Evolutionary conservation across 768 basidiomycete species (phyloP), one percentile per base, ranked within the genome.

Genomic region (Clathrus columnatus): DNA sequence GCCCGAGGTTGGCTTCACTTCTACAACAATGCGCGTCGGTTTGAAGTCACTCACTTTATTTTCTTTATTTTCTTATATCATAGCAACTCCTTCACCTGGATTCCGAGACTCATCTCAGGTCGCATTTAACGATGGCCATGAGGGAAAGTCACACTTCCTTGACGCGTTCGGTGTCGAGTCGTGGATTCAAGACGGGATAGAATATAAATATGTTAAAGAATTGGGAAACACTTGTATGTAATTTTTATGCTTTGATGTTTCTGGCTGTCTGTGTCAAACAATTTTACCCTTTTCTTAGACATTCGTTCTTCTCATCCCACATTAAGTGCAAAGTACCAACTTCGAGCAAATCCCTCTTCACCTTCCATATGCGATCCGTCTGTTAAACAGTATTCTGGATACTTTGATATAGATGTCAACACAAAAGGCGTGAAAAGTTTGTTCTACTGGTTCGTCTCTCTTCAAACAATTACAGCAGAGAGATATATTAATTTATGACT

Each of bases 321-420:
- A 16, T 72, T 72, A 52, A 75, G 82, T 36, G 60, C 69, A 48
- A 17, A 49, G 11, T 75, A 87, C 66, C 72, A 76, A 56, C 72
- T 90, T 16, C 74, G 86, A 58, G 62, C 88, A 42, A 63, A 46
- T 46, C 61, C 60, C 11, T 82, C 79, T 0, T 76, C 83, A 60
- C 85, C 91, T 8, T 73, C 76, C 28, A 69, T 94, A 5, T 94
- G 92, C 61, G 92, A 95, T 60, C 66, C 84, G 0, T 69, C 76
- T n/a, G 88, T 91, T 41, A 79, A 87, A 67, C 85, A 88, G 64
- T 81, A 85, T 59, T 86, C 85, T 29, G 90, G 90, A 26, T 93
- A 91, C 67, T 76, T 94, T 28, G 90, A 92, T 64, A 78, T 90
- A 54, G 79, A 81, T 0, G 79, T 11, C n/a, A 8, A 17, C 17